Evolutionary conservation across 306 rosid genomes (phyloP).

Genomic region (Vigna unguiculata): DNA sequence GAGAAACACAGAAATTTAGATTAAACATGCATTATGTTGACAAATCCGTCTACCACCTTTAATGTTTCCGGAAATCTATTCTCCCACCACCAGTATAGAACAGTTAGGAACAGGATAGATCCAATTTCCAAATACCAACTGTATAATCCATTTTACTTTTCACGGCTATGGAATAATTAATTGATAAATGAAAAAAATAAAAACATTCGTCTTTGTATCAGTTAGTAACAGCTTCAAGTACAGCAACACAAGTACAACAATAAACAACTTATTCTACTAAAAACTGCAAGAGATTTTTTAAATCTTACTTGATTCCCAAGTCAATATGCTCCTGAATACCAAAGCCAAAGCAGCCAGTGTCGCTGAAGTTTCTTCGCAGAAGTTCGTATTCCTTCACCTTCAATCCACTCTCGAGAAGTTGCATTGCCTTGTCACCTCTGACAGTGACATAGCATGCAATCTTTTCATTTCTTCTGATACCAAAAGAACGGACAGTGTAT

Average conservation of each 20-base stretch:
- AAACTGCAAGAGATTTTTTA: not conserved
- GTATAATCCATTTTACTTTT: not conserved
- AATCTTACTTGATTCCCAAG: constrained; percentile 79
- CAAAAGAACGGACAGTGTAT: constrained; percentile 83
- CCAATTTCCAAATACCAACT: not conserved
- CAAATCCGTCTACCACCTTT: not conserved
- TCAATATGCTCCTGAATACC: constrained; percentile 92
- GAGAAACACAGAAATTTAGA: not conserved
- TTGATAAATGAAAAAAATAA: not conserved
- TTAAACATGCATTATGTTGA: not conserved
- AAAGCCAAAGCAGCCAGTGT: constrained; percentile 85
- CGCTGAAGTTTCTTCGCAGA: constrained; percentile 80
- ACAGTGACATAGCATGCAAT: constrained; percentile 89
- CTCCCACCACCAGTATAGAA: not conserved
- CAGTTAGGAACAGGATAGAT: not conserved
- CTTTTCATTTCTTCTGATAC: constrained; percentile 87
- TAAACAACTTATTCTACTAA: not conserved
- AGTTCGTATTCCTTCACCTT: constrained; percentile 86
- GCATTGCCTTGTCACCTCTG: constrained; percentile 87
- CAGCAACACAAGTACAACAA: not conserved
- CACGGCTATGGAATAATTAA: not conserved
- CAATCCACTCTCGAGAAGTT: constrained; percentile 85
- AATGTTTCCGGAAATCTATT: not conserved
- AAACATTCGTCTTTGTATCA: not conserved
- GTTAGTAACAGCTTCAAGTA: not conserved